Evolutionary conservation across 2,329 filamentous ascomycete genomes (phyloP), one percentile per base, ranked within the genome.

Genomic region (Dactylellina cionopaga): DNA sequence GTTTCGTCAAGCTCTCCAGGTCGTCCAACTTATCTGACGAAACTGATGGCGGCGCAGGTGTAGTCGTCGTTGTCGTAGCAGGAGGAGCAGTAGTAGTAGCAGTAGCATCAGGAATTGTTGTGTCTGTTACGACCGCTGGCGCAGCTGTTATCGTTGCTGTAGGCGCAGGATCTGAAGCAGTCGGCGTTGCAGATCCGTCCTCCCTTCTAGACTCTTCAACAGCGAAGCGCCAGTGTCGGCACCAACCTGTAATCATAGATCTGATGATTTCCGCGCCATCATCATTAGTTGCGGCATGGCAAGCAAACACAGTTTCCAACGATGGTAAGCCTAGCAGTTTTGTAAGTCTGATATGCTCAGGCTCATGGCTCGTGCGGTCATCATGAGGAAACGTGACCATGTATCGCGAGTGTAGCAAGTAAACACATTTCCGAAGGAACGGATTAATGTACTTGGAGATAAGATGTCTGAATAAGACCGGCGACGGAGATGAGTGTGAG

Each of bases 331-430:
- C 87, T 19, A 99, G 84, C 1, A 88, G 84, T 75, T 90, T 88
- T 0, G 90, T 90, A 1, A 99, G 85, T 4, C 96, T 90, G 54
- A 92, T 88, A 7, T 97, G 85, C 80, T 99, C 95, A 54, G 92
- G 86, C 17, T 87, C 86, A 24, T 17, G 24, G 17, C 15, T 58
- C 13, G 35, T 44, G 31, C 22, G 35, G 29, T 64, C 51, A 72
- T 90, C 88, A 77, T 85, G 88, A 43, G 90, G 90, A 77, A 98
- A 93, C 75, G 96, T 91, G 54, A 98, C 88, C 15, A 94, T 94
- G 78, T 91, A 92, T 76, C 92, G 90, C 71, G 96, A 89, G 79
- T 98, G 89, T 74, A 98, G 86, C 35, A 98, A 86, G 49, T 99
- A 86, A 44, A 88, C 85, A 5, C 86, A 85, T 82, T 99, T 99